Percentiles rank a stretch among this genome's conserved stretches.
These are phyloP conservation scores for Inosperma sp. DNA, from an alignment of 768 basidiomycete species.

Conservation along the genomic window DNA sequence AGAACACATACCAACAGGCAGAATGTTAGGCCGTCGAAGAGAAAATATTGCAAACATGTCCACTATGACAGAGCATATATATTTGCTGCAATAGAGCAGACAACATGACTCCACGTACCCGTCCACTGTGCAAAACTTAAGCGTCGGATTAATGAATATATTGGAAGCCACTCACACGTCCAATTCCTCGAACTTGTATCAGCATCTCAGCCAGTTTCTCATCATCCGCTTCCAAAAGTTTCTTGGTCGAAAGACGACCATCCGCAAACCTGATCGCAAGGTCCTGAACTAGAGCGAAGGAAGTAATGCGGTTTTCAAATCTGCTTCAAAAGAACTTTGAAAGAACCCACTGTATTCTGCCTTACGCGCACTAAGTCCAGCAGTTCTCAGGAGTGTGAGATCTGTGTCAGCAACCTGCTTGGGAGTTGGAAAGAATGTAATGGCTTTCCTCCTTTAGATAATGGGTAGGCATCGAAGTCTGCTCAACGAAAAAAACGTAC, in stretches of 20 bases:
- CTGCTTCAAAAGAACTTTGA: not conserved
- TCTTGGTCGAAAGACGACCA: constrained; percentile 70
- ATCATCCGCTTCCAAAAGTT: constrained; percentile 65
- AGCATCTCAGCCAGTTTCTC: constrained; percentile 74
- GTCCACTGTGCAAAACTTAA: constrained; percentile 46
- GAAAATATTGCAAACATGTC: constrained; percentile 94
- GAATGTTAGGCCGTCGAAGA: constrained; percentile 75
- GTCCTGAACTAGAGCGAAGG: constrained; percentile 55
- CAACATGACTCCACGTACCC: constrained; percentile 32
- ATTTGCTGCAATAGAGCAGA: not conserved
- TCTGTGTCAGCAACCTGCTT: constrained; percentile 60
- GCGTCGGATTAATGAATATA: constrained; percentile 3
- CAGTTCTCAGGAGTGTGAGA: constrained; percentile 55
- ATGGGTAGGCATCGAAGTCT: not conserved
- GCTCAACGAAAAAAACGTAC: constrained; percentile 28
- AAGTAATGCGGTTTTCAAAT: constrained; percentile 2
- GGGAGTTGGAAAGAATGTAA: constrained; percentile 62
- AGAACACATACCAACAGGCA: constrained; percentile 39
- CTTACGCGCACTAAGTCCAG: constrained; percentile 80
- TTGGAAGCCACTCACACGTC: constrained; percentile 44
- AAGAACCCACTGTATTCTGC: constrained; percentile 73
- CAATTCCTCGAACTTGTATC: constrained; percentile 75
- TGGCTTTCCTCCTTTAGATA: constrained; percentile 16
- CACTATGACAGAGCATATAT: constrained; percentile 37
- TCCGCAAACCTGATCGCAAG: constrained; percentile 77